Base-by-base conservation (phyloP, 768 basidiomycete species). In the Russula dissimulans region DNA sequence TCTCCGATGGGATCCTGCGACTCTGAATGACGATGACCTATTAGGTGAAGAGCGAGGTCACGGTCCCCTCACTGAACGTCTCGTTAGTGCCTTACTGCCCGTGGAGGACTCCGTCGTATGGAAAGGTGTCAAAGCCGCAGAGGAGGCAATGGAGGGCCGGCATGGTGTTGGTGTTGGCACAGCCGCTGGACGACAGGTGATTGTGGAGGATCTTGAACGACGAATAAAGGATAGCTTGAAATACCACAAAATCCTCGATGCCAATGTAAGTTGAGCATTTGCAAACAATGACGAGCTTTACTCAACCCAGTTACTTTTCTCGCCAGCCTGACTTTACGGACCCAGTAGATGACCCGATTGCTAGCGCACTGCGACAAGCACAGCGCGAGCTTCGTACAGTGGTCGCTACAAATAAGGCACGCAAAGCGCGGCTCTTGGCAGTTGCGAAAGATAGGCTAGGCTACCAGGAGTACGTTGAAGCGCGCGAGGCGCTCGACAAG, bases 291-390 rank as follows among this genome's bases (percentile, higher is more conserved):
- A 18, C 18, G 39, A 12, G 29, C n/a, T 9, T 9, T 55, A 62
- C 68, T 73, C 60, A 69, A 56, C 4, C 4, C 31, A 26, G 17
- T 17, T 54, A 4, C 46, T 22, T 44, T 36, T 48, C 54, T 46
- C 65, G 2, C 29, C 62, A 89, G 87, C 86, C 87, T 49, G 84
- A 91, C 70, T 91, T 81, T 67, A 76, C 82, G 26, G 79, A 84
- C 47, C 84, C 87, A 61, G 87, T 94, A 41, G 95, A 98, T 69
- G 97, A 99, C 71, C 94, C 95, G 36, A 90, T 99, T 51, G 87
- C 94, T 8, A 85, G 89, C 2, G 88, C 91, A 1, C 81, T 99
- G 1, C 87, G 95, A 3, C 86, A 91, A 45, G 89, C 91, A 17
- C 97, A 99, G 70, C 75, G 79, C 14, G 84, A 92, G 65, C 79